These are phyloP conservation scores for Entomophthora muscae DNA, from an alignment of 371 early-diverging fungal species.

Conservation along the genomic window DNA sequence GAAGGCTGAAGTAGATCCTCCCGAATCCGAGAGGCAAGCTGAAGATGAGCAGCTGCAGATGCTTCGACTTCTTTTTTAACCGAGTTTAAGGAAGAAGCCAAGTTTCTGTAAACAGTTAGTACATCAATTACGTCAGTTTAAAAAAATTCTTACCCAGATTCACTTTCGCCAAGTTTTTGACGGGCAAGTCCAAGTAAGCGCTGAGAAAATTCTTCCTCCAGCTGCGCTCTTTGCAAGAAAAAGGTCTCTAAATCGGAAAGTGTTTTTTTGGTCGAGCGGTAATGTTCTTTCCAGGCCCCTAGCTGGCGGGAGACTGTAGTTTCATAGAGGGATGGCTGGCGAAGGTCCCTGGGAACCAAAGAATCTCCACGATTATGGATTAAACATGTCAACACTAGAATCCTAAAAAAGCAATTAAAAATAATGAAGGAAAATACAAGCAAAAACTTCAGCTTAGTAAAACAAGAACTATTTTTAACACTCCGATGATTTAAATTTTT, in stretches of 20 bases:
- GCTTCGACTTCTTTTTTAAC: not conserved
- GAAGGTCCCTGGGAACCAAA: not conserved
- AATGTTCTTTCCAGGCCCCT: not conserved
- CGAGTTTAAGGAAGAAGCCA: not conserved
- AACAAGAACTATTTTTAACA: not conserved
- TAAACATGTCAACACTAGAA: not conserved
- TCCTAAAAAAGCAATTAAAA: not conserved
- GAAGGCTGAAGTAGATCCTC: slow-evolving; percentile 2
- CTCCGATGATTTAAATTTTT: not conserved
- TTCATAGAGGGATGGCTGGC: not conserved
- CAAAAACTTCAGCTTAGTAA: not conserved
- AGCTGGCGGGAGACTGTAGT: not conserved
- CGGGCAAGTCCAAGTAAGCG: not conserved
- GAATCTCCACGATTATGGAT: not conserved
- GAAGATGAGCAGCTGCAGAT: not conserved
- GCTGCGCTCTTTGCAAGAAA: slow-evolving; percentile 4
- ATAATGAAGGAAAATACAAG: not conserved
- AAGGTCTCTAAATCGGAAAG: not conserved
- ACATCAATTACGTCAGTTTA: not conserved
- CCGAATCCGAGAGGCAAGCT: not conserved
- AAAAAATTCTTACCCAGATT: not conserved
- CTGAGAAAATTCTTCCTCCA: slow-evolving; percentile 7
- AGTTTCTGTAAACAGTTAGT: not conserved
- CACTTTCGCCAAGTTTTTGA: not conserved
- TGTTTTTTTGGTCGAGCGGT: slow-evolving; percentile 4